Evolutionary conservation across 2,329 filamentous ascomycete genomes (phyloP).

Genomic region (Colletotrichum euphorbiae): DNA sequence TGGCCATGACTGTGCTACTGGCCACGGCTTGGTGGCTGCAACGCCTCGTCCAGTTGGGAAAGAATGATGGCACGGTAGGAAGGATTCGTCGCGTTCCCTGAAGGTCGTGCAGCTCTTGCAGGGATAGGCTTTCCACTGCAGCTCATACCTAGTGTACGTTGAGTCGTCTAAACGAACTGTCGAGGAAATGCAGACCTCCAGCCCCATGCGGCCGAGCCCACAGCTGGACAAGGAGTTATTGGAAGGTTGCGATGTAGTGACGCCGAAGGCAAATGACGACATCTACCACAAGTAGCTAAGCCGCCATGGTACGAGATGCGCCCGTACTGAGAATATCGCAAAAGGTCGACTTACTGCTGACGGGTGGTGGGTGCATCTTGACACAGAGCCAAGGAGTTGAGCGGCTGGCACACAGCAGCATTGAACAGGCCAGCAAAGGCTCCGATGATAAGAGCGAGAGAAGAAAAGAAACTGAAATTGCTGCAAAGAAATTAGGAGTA

Average conservation of each 20-base stretch:
- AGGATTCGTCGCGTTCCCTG: neutral
- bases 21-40: conserved; percentile 7
- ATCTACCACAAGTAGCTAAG: conserved; percentile 9
- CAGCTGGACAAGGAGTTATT: neutral
- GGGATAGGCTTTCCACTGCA: conserved; percentile 8
- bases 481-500: neutral
- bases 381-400: neutral
- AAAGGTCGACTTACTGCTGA: no score
- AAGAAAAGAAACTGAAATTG: no score
- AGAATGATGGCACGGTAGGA: neutral
- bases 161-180: neutral
- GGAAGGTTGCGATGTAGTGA: conserved; percentile 28
- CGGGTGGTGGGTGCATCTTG: no score
- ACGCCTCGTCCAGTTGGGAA: conserved; percentile 9
- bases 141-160: conserved; percentile 17
- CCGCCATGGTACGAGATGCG: neutral
- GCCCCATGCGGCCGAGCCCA: conserved; percentile 24
- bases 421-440: no score
- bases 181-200: neutral
- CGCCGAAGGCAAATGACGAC: conserved; percentile 36
- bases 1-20: neutral
- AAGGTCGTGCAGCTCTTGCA: neutral
- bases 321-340: neutral
- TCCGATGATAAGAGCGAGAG: neutral
- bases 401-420: no score